These are phyloP conservation scores for Pelargonium fulgidum DNA, from an alignment of 441 rosid species.

Conservation along the genomic window DNA sequence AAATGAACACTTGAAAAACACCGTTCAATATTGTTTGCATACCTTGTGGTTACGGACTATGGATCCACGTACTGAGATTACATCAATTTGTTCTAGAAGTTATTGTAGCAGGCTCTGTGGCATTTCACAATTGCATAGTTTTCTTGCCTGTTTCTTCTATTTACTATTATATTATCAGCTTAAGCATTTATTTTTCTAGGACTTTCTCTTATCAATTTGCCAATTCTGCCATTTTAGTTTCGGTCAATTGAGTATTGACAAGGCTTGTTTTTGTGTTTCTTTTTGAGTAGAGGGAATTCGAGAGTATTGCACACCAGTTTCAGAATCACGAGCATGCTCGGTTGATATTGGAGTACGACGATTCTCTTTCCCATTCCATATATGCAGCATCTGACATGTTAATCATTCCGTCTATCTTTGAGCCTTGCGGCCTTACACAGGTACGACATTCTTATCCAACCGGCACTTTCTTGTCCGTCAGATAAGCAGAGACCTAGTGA, in stretches of 20 bases:
- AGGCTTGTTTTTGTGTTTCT: conserved; percentile 4
- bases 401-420: conserved; percentile 89
- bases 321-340: conserved; percentile 56
- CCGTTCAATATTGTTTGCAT: neutral
- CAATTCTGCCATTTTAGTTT: neutral
- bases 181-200: neutral
- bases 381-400: conserved; percentile 87
- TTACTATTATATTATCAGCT: neutral
- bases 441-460: conserved; percentile 25
- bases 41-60: neutral
- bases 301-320: conserved; percentile 72
- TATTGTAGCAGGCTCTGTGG: neutral
- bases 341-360: conserved; percentile 79
- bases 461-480: no score
- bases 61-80: neutral
- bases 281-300: conserved; percentile 68
- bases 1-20: neutral
- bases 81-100: neutral
- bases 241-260: neutral
- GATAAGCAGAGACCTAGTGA: neutral
- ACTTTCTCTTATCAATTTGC: conserved; percentile 7
- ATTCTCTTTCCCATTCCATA: conserved; percentile 73
- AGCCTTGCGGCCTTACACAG: conserved; percentile 99
- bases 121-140: no score
- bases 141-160: neutral